Conservation (phyloP, 352 stramenopile genomes). For the Pilasporangium apinafurcum region DNA sequence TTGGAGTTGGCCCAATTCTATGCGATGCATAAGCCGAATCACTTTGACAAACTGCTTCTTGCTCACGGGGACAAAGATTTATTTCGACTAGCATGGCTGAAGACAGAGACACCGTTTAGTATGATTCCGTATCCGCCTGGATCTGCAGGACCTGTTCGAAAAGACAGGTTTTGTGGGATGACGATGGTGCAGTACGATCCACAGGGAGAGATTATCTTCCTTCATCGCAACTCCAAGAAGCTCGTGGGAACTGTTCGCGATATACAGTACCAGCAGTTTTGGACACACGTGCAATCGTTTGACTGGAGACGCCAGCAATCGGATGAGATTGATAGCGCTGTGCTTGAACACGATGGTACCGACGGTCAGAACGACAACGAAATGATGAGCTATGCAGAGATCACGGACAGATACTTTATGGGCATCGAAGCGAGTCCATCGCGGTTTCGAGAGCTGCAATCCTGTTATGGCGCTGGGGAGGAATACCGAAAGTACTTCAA, state of each 20-base stretch:
- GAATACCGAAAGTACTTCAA: conserved; percentile 21
- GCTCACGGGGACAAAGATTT: conserved; percentile 67
- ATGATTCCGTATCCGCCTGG: conserved; percentile 43
- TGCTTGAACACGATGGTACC: conserved; percentile 5
- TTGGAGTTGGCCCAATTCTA: conserved; percentile 47
- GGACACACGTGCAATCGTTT: conserved; percentile 24
- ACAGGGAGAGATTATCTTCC: conserved; percentile 38
- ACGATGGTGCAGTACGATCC: conserved; percentile 63
- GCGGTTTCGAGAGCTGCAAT: conserved; percentile 29
- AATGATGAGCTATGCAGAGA: conserved; percentile 24
- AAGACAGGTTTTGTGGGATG: conserved; percentile 46
- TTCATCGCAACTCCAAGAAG: conserved; percentile 60
- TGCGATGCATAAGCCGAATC: conserved; percentile 35
- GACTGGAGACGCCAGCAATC: conserved; percentile 13
- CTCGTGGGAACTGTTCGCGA: conserved; percentile 31
- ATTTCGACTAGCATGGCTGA: conserved; percentile 66
- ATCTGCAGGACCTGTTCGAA: conserved; percentile 19
- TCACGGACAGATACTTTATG: conserved; percentile 29
- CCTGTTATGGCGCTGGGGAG: conserved; percentile 24
- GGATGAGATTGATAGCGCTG: background rate
- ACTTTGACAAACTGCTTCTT: conserved; percentile 41
- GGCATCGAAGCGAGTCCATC: conserved; percentile 18
- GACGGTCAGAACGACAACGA: conserved; percentile 5
- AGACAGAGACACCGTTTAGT: conserved; percentile 35
- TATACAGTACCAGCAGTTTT: conserved; percentile 21